Evolutionary conservation across 805 yeast species (phyloP).

Genomic region (Teunomyces atbi): DNA sequence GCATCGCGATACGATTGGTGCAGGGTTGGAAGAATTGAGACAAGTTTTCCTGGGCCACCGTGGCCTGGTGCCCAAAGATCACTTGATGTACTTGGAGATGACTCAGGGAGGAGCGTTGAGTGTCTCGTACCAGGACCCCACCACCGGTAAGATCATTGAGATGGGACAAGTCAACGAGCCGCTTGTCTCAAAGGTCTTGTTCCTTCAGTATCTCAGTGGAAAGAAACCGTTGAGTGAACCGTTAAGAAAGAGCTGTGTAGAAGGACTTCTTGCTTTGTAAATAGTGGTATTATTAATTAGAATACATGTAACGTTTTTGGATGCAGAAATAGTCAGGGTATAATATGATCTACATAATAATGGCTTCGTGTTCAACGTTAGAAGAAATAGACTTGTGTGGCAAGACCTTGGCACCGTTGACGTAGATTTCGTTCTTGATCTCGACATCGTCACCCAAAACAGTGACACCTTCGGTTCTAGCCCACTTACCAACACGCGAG

Average conservation of each 20-base stretch:
- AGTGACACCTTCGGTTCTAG: constrained; percentile 95
- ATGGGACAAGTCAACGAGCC: constrained; percentile 68
- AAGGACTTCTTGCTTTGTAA: constrained; percentile 22
- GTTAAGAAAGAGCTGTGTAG: constrained; percentile 44
- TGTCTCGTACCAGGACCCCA: constrained; percentile 27
- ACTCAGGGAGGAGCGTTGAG: constrained; percentile 28
- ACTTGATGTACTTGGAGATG: constrained; percentile 60
- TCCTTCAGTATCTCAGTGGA: constrained; percentile 75
- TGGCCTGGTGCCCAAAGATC: constrained; percentile 75
- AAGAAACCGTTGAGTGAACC: constrained; percentile 61
- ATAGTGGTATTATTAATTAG: background rate
- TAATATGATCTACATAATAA: constrained; percentile 73
- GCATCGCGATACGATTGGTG: constrained; percentile 36
- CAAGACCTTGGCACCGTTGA: constrained; percentile 98
- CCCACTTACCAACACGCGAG: constrained; percentile 98
- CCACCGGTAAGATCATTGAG: constrained; percentile 22
- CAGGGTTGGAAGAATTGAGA: constrained; percentile 69
- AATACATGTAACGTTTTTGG: constrained; percentile 1
- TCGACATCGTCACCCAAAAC: constrained; percentile 99
- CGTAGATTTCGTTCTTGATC: constrained; percentile 96
- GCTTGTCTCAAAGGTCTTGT: constrained; percentile 60
- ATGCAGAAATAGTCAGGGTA: background rate
- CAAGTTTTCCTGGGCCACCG: constrained; percentile 55
- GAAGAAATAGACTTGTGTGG: constrained; percentile 97
- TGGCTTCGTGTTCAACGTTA: constrained; percentile 96